These are phyloP conservation scores for Cercospora zeae-maydis DNA, from an alignment of 2,329 filamentous ascomycete genomes.

Conservation along the genomic window DNA sequence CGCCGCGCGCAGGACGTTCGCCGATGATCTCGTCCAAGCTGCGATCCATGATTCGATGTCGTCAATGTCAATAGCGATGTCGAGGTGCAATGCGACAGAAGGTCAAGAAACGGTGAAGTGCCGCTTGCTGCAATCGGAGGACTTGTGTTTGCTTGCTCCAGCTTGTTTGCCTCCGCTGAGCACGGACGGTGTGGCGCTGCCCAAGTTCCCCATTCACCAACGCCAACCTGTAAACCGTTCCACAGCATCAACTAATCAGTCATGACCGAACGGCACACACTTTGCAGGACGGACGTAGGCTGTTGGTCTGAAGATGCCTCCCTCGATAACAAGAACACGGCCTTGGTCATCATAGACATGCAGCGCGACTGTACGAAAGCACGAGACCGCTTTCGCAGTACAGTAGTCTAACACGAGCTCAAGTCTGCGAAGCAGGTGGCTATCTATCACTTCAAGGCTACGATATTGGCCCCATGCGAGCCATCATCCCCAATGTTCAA, in stretches of 20 bases:
- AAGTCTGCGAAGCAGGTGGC: conserved; percentile 46
- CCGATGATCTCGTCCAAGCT: conserved; percentile 62
- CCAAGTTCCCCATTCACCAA: neutral
- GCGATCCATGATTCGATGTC: conserved; percentile 52
- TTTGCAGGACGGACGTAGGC: conserved; percentile 2
- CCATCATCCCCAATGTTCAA: conserved; percentile 45
- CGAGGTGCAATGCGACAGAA: conserved; percentile 5
- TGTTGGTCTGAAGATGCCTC: conserved; percentile 27
- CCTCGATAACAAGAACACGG: conserved; percentile 40
- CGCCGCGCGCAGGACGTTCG: conserved; percentile 54
- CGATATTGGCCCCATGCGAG: conserved; percentile 39
- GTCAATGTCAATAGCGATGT: neutral
- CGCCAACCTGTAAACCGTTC: conserved; percentile 1
- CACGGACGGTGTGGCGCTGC: neutral
- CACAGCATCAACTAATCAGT: neutral
- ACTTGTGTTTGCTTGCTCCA: neutral
- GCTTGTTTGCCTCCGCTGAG: neutral
- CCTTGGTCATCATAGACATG: conserved; percentile 55
- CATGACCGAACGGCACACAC: neutral
- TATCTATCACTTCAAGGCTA: conserved; percentile 51
- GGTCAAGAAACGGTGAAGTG: neutral
- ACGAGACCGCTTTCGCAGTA: neutral
- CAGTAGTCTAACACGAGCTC: neutral
- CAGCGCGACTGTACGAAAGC: conserved; percentile 47
- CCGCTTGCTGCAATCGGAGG: neutral